Percentiles rank a stretch among this genome's conserved stretches.
Conservation (phyloP, 805 yeast genomes). For the Ogataea paradorogensis region DNA sequence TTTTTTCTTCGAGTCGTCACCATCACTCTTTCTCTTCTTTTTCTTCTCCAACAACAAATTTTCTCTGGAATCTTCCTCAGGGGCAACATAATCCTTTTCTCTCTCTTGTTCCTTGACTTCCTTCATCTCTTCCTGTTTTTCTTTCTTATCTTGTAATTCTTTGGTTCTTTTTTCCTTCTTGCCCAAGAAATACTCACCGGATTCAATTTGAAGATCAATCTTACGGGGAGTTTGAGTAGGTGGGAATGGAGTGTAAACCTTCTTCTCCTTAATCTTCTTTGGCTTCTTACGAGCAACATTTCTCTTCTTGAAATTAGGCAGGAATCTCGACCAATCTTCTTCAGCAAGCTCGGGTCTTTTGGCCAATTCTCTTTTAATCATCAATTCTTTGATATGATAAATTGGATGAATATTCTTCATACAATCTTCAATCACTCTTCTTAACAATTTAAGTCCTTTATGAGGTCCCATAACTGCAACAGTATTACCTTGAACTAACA, state of each 20-base stretch:
- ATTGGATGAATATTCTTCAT: slow-evolving; percentile 98
- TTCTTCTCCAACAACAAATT: slow-evolving; percentile 33
- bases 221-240: slow-evolving; percentile 96
- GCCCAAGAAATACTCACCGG: slow-evolving; percentile 96
- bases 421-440: slow-evolving; percentile 96
- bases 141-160: slow-evolving; percentile 72
- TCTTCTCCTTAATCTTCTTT: slow-evolving; percentile 59
- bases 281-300: slow-evolving; percentile 93
- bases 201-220: slow-evolving; percentile 94
- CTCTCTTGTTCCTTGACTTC: slow-evolving; percentile 66
- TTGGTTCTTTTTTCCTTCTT: slow-evolving; percentile 75
- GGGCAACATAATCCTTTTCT: slow-evolving; percentile 78
- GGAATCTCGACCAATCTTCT: slow-evolving; percentile 95
- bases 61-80: slow-evolving; percentile 57
- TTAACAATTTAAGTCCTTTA: slow-evolving; percentile 85
- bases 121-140: slow-evolving; percentile 70
- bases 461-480: slow-evolving; percentile 96
- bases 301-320: slow-evolving; percentile 95
- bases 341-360: slow-evolving; percentile 93
- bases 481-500: slow-evolving; percentile 95
- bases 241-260: slow-evolving; percentile 97
- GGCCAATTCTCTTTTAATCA: slow-evolving; percentile 94
- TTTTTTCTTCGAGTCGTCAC: slow-evolving; percentile 31
- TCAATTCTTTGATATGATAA: slow-evolving; percentile 92
- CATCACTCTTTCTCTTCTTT: slow-evolving; percentile 28